Base-by-base conservation (phyloP, 805 yeast species). In the Metschnikowia borealis region DNA sequence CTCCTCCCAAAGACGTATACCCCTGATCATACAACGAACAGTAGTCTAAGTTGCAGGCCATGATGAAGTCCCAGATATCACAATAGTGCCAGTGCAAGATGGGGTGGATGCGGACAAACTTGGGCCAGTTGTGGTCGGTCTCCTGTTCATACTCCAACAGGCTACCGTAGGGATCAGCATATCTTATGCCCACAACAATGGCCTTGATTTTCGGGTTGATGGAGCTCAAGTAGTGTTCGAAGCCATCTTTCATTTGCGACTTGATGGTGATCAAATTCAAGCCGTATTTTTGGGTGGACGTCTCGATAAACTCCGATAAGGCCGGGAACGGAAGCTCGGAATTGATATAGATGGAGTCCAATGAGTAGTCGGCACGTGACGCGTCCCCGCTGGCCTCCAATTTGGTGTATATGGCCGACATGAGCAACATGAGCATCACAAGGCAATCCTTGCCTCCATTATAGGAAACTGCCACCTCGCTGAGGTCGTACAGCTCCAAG, bases 371-470 rank as follows among this genome's bases (percentile, higher is more conserved):
- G 14, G 17, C 41, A n/a, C 44, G 48, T 2, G 38, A 14, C 33
- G 47, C 45, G 29, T 17, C n/a, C 1, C 26, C 29, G 21, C 56
- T 52, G 2, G 54, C 46, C 39, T 40, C 34, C 49, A 54, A 56
- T 51, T 61, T 66, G 17, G 61, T 56, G 55, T 70, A 69, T 17
- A 73, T 48, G 67, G 70, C 81, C 1, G 94, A 84, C 46, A 91
- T 68, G 48, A 88, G 81, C 5, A 94, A 62, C 14, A 89, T 72
- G 49, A 94, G 75, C 85, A 92, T 82, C 32, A 91, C 97, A 43
- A 91, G 79, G 61, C 98, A 94, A 69, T 94, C 99, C 63, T 94
- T 94, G 1, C 99, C 99, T 10, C 99, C 99, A 64, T 94, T 94
- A 66, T 86, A 94, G 2, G 96, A 87, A 13, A 94, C 74, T 0